These are phyloP conservation scores for Ophidiomyces ophidiicola DNA, from an alignment of 2,329 filamentous ascomycete species.

Conservation along the genomic window DNA sequence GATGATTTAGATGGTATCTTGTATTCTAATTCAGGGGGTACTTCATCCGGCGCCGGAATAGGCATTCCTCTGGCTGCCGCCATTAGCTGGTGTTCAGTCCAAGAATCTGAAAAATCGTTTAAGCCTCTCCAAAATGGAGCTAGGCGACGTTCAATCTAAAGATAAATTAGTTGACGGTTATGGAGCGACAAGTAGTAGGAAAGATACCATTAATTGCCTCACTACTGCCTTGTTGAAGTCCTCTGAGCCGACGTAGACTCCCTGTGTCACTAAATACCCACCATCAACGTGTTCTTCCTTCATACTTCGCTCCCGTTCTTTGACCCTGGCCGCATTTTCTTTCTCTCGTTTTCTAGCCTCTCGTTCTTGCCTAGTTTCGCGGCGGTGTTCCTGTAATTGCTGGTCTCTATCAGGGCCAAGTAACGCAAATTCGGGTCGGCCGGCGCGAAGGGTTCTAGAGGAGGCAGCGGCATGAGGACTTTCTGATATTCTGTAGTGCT, in stretches of 20 bases:
- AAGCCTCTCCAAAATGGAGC: constrained; percentile 94
- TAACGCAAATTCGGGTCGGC: constrained; percentile 48
- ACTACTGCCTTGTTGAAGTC: constrained; percentile 86
- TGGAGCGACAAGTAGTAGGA: neutral
- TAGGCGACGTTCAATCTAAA: constrained; percentile 75
- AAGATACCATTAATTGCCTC: constrained; percentile 71
- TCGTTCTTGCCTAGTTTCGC: constrained; percentile 82
- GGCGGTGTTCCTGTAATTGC: constrained; percentile 46
- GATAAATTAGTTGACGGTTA: neutral
- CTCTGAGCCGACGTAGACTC: constrained; percentile 81
- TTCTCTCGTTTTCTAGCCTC: constrained; percentile 76
- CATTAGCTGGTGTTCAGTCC: constrained; percentile 92
- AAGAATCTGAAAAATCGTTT: constrained; percentile 74
- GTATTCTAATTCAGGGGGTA: constrained; percentile 55
- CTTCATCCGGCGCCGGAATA: constrained; percentile 71
- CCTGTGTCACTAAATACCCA: constrained; percentile 85
- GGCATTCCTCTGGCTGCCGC: constrained; percentile 74
- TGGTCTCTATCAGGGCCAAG: constrained; percentile 43
- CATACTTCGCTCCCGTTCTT: constrained; percentile 83
- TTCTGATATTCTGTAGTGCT: constrained; percentile 7
- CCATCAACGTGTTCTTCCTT: constrained; percentile 88
- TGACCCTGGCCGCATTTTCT: constrained; percentile 60
- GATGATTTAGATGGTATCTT: constrained; percentile 40
- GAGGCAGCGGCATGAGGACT: constrained; percentile 12
- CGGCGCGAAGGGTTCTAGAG: constrained; percentile 32